Base-by-base conservation (phyloP, 169 alveolate genomes). In the Plasmodium vivax region DNA sequence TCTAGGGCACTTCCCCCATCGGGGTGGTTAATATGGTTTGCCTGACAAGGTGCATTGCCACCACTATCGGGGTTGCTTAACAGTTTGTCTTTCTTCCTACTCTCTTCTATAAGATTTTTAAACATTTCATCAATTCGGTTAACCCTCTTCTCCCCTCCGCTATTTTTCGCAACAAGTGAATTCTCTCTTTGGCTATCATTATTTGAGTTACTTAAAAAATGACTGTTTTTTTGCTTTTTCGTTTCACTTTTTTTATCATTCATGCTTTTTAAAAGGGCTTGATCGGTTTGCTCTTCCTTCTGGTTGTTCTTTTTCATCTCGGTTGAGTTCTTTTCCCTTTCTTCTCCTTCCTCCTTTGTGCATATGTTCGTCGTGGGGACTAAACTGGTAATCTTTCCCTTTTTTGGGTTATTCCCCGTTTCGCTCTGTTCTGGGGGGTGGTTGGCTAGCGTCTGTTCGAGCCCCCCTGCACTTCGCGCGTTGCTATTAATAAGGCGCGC, bases 91-190 rank as follows among this genome's bases (percentile, higher is more conserved):
- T 88, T 88, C 72, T 80, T 88, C 74, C 36, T 72, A 79, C 54
- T 88, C 62, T 88, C 41, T 47, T 88, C 91, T 41, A 88, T 88
- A 36, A 88, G 38, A 54, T 5, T 88, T 88, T 88, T 88, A 88
- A 88, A 88, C 19, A 88, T 88, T 80, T 88, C 94, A 88, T 88
- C 94, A 88, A 88, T 88, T 79, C 90, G 58, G 56, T 88, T 88
- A 27, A 88, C 83, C 38, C 73, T 88, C 34, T 79, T 80, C n/a
- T 74, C 58, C 3, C 72, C 30, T 79, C 47, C 47, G 51, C 45
- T 14, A 79, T 80, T 43, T 58, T 77, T 88, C 27, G 36, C 27
- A 43, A 34, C n/a, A 79, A 14, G 81, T 23, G 19, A 14, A 79
- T 79, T 88, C 34, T 88, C 75, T 19, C 45, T 88, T 36, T 88